phyloP scores from a whole-genome alignment of 306 rosid genomes.

The Trifolium subterraneum region DNA sequence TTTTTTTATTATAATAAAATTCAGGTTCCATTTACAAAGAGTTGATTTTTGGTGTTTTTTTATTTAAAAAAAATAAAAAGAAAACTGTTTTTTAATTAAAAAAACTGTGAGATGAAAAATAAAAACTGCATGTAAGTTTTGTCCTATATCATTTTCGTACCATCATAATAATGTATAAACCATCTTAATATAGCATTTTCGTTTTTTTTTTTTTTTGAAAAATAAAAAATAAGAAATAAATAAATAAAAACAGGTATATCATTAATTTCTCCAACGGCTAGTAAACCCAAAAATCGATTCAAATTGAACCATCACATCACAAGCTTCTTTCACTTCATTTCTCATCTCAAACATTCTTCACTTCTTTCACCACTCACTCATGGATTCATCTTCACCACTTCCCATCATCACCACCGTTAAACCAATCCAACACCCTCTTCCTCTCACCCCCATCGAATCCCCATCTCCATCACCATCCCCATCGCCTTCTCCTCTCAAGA shows the following conservation, averaged over 20 bases:
- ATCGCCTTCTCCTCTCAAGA: slow-evolving; percentile 59
- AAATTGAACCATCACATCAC: slow-evolving; percentile 2
- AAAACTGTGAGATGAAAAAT: no score
- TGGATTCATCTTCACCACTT: slow-evolving; percentile 57
- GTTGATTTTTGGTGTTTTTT: no score
- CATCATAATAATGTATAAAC: no score
- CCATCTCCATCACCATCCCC: slow-evolving; percentile 54
- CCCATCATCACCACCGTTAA: slow-evolving; percentile 20
- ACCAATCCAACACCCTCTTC: slow-evolving; percentile 43
- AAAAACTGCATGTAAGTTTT: no score
- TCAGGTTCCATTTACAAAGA: no score
- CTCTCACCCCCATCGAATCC: background rate
- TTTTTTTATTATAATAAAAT: no score
- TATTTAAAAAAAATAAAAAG: no score
- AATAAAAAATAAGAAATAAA: no score
- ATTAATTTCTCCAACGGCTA: slow-evolving; percentile 11
- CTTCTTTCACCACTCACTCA: slow-evolving; percentile 21
- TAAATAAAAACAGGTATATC: background rate
- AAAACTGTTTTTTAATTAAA: no score
- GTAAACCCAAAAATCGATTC: background rate
- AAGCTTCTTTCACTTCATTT: background rate
- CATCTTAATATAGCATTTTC: no score
- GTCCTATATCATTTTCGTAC: no score
- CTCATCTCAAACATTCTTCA: background rate
- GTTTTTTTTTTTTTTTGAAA: no score